Evolutionary conservation across 768 basidiomycete genomes (phyloP).

Genomic region (Boletus vinaceobasis): DNA sequence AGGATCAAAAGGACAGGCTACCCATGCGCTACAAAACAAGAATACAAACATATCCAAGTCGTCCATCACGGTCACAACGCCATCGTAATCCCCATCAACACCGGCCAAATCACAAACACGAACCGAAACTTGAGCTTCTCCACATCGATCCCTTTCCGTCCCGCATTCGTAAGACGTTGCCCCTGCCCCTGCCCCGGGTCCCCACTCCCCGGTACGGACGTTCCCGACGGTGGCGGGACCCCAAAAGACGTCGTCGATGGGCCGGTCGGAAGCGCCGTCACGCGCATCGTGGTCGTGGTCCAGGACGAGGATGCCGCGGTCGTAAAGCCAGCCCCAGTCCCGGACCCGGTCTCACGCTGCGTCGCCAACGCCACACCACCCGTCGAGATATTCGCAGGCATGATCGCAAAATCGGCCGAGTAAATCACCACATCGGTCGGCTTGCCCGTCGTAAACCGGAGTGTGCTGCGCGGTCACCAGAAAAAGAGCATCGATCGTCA

Average conservation of each 20-base stretch:
- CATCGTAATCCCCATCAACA: conserved; percentile 54
- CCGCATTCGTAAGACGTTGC: conserved; percentile 18
- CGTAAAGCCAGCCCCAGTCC: background rate
- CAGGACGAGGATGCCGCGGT: conserved; percentile 4
- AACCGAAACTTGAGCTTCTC: conserved; percentile 44
- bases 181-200: background rate
- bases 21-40: too few species aligned
- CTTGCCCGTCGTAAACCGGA: conserved; percentile 31
- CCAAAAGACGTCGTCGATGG: conserved; percentile 4
- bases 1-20: too few species aligned
- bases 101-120: conserved; percentile 54
- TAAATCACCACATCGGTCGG: conserved; percentile 37
- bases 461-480: conserved; percentile 14
- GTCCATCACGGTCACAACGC: conserved; percentile 35
- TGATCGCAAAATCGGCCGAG: conserved; percentile 50
- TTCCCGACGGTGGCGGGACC: conserved; percentile 9
- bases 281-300: background rate
- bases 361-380: conserved; percentile 4
- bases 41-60: too few species aligned
- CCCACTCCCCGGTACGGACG: background rate
- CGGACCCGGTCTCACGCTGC: conserved; percentile 1
- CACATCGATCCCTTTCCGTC: conserved; percentile 24
- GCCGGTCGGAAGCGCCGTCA: background rate
- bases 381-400: conserved; percentile 17
- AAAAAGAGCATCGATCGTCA: background rate